Evolutionary conservation across 208 protist genomes (phyloP).

Genomic region (Trypanosoma congolense): DNA sequence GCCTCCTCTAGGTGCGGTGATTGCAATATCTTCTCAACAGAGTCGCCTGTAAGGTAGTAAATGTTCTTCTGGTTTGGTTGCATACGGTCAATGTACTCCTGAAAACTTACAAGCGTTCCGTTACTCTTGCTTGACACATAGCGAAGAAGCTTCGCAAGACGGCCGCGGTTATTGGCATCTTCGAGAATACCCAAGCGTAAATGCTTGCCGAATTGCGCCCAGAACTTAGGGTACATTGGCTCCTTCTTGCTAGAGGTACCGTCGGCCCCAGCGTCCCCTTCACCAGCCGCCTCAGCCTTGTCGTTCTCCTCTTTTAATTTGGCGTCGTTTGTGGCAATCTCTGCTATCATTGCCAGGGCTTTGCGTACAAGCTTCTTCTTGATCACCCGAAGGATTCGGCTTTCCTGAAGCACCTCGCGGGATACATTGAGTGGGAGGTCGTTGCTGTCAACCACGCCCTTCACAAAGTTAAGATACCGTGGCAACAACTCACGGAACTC

Average conservation of each 20-base stretch:
- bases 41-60: constrained; percentile 91
- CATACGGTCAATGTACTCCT: constrained; percentile 94
- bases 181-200: constrained; percentile 98
- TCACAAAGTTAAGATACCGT: constrained; percentile 92
- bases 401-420: constrained; percentile 98
- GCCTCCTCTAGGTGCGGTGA: constrained; percentile 88
- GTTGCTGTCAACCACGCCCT: constrained; percentile 98
- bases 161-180: constrained; percentile 94
- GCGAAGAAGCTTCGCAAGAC: constrained; percentile 96
- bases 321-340: constrained; percentile 87
- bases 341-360: constrained; percentile 90
- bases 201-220: constrained; percentile 93
- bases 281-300: constrained; percentile 11
- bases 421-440: constrained; percentile 99
- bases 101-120: constrained; percentile 67
- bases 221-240: constrained; percentile 91
- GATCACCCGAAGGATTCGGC: constrained; percentile 94
- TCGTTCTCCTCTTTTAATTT: constrained; percentile 2
- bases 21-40: constrained; percentile 60
- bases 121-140: constrained; percentile 87
- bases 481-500: constrained; percentile 95
- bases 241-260: constrained; percentile 44
- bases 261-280: constrained; percentile 33
- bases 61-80: constrained; percentile 91
- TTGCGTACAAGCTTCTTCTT: constrained; percentile 97